These are phyloP conservation scores for Fusarium illudens DNA, from an alignment of 2,329 filamentous ascomycete species.

Conservation along the genomic window DNA sequence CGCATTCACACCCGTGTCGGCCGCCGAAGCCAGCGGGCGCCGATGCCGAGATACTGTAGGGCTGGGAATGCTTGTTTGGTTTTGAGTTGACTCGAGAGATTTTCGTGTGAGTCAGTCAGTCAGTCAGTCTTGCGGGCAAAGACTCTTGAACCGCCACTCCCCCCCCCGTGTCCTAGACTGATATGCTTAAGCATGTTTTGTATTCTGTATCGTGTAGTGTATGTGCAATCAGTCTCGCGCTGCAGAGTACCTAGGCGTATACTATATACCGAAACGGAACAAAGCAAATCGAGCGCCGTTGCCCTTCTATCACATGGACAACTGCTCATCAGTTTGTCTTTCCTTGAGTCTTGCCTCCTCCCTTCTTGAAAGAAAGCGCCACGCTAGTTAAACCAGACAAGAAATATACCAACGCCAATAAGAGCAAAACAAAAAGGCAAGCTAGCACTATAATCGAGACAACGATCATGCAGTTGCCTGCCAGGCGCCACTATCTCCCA, in stretches of 20 bases:
- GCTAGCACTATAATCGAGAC: neutral
- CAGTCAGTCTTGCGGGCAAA: too few species aligned
- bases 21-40: neutral
- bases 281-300: neutral
- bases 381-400: constrained; percentile 11
- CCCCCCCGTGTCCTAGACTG: neutral
- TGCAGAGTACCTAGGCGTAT: neutral
- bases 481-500: constrained; percentile 36
- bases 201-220: constrained; percentile 21
- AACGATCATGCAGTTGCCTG: neutral
- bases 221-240: neutral
- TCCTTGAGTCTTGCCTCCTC: neutral
- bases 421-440: constrained; percentile 1
- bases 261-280: constrained; percentile 4
- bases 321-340: neutral
- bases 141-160: constrained; percentile 2
- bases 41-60: constrained; percentile 12
- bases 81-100: constrained; percentile 1
- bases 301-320: neutral
- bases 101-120: too few species aligned
- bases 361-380: constrained; percentile 22
- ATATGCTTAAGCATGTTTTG: constrained; percentile 1
- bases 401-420: neutral
- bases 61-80: constrained; percentile 15
- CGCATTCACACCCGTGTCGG: constrained; percentile 4